A percentile compares a stretch with the other conserved stretches of the same genome.
Conservation (phyloP, 495 filamentous ascomycete genomes). For the Usnea hakonensis region DNA sequence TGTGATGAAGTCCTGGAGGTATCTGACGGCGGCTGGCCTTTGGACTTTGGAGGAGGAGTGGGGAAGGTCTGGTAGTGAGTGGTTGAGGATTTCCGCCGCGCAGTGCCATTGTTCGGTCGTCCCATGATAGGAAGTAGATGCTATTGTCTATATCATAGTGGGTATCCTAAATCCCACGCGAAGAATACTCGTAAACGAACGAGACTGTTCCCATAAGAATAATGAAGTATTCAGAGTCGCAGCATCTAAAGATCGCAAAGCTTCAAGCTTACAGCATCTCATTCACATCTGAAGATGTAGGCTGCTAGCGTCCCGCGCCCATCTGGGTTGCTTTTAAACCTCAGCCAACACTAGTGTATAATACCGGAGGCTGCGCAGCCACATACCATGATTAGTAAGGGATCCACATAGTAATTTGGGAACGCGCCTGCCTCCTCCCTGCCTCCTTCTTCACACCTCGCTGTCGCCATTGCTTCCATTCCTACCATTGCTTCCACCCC, state of each 20-base stretch:
- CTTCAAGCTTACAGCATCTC: neutral
- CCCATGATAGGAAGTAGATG: slow-evolving; percentile 5
- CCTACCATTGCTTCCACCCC: too few species aligned
- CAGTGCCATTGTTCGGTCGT: slow-evolving; percentile 8
- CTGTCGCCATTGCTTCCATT: too few species aligned
- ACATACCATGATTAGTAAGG: too few species aligned
- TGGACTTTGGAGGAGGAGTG: slow-evolving; percentile 77
- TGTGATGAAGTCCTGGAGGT: slow-evolving; percentile 33
- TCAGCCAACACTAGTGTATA: too few species aligned
- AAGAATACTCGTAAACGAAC: neutral
- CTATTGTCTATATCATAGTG: neutral
- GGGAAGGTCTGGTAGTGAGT: slow-evolving; percentile 93
- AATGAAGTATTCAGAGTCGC: neutral
- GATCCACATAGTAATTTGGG: too few species aligned
- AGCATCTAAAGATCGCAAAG: neutral
- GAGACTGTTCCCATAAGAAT: neutral
- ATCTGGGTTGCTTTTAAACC: too few species aligned
- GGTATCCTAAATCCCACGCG: neutral
- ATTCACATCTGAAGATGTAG: neutral
- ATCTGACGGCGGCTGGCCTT: slow-evolving; percentile 50
- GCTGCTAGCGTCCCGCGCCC: too few species aligned
- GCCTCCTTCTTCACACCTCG: too few species aligned
- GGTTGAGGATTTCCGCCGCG: slow-evolving; percentile 58
- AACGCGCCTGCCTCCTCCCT: too few species aligned
- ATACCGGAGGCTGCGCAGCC: too few species aligned